Percentiles rank a stretch among this genome's conserved stretches.
Evolutionary conservation across 345 rosid genomes (phyloP).

Genomic region (Eucalyptus leucophloia): DNA sequence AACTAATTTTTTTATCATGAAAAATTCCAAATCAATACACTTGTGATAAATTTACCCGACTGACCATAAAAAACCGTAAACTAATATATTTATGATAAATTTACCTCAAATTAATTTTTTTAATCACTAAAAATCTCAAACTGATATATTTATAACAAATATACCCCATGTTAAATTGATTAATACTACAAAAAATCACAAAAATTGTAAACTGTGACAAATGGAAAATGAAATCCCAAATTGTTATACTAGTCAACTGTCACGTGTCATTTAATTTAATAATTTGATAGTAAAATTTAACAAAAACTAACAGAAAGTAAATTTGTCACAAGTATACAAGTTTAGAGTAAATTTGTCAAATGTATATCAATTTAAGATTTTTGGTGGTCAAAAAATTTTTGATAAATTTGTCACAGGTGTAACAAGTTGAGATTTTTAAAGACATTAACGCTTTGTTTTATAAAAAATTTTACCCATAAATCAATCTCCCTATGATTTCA

Average conservation of each 20-base stretch:
- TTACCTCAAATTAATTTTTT: too few relatives aligned
- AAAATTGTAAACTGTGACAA: too few relatives aligned
- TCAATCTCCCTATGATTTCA: background rate
- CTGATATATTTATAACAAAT: fast-evolving
- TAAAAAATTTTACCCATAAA: background rate
- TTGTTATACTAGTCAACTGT: fast-evolving
- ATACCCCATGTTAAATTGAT: too few relatives aligned
- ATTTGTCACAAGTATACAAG: too few relatives aligned
- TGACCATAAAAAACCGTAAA: too few relatives aligned
- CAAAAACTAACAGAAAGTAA: fast-evolving
- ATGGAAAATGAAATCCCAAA: fast-evolving
- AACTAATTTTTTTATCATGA: fast-evolving
- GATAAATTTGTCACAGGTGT: fast-evolving
- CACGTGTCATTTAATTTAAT: too few relatives aligned
- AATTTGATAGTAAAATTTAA: too few relatives aligned
- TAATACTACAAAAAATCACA: too few relatives aligned
- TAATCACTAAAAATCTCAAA: fast-evolving
- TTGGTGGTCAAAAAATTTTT: too few relatives aligned
- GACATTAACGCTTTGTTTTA: background rate
- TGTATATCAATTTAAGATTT: fast-evolving
- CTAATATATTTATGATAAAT: too few relatives aligned
- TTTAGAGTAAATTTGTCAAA: too few relatives aligned
- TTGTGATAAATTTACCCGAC: too few relatives aligned
- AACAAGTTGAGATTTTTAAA: fast-evolving
- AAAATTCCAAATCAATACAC: fast-evolving